Base-by-base conservation (phyloP, 768 basidiomycete species). In the Psilocybe azurescens region DNA sequence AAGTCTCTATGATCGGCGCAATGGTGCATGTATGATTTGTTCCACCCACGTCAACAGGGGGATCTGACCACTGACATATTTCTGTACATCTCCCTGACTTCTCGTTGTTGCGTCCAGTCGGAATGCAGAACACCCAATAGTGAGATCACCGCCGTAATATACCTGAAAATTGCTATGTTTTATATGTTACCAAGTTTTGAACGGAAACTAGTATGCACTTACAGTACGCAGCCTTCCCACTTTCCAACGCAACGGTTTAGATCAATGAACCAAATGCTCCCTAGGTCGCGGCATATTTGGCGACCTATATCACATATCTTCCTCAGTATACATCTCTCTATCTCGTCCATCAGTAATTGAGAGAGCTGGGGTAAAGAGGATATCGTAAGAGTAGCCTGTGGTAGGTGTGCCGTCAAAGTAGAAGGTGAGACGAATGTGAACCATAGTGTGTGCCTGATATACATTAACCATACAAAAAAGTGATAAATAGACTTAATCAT, bases 211-310 rank as follows among this genome's bases (percentile, higher is more conserved):
- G 24, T 3, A 11, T n/a, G 18, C 30, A 83, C 91, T 73, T 68
- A 93, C 92, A 93, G 64, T 18, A 89, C 86, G 64, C 84, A 87
- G 3, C 90, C 89, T 65, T 93, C 91, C 91, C 92, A 93, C 68
- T 90, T 81, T 6, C 90, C 92, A 24, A 94, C 84, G 48, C 88
- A 87, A 59, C 86, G 85, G 58, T 89, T 82, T 49, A 85, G 70
- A 66, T 94, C 92, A 28, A 93, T 86, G 64, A 94, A 90, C 92
- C 92, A 94, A 2, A 86, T 87, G 13, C 88, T 88, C 49, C 87
- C 86, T 13, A 83, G 77, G 32, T 80, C 72, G 38, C 81, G 78
- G 55, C 82, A 83, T 7, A 85, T 71, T 53, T 80, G 81, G 18
- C 76, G 78, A 5, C 92, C 92, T 28, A 89, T 75, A 61, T 86